Base-by-base conservation (phyloP, 805 yeast species). In the Candida lessepsii region DNA sequence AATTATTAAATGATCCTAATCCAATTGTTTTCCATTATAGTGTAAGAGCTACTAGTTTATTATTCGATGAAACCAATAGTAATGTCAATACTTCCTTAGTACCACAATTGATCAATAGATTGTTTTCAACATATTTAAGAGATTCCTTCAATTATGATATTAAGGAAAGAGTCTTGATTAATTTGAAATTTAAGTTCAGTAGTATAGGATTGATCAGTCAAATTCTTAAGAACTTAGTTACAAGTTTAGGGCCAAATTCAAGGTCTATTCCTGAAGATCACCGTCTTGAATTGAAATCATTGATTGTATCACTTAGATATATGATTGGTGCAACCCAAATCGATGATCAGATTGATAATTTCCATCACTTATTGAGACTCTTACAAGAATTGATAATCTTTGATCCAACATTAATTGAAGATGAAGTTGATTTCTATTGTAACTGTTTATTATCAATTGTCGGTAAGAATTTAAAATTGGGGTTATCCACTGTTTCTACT, bases 11-110 rank as follows among this genome's bases (percentile, higher is more conserved):
- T 15, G 98, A 91, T 58, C 90, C 96, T 0, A 91, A 90, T 55
- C 96, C 96, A 0, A 65, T 78, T 1, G 89, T 93, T 13, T 90
- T 86, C 55, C 73, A 77, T 40, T 83, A 89, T 72, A 71, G 91
- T 1, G 57, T 89, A 49, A 75, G 74, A 34, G 75, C 93, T 0
- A 56, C 84, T 30, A 60, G 75, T 2, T 61, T 74, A 1, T 57
- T 85, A 9, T 65, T 89, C 21, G 79, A 77, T 27, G 76, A 74
- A 24, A 18, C 17, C 10, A 16, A 11, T 13, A 37, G 17, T 19
- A 46, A 76, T 8, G 70, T 76, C 17, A 76, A 72, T 40, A 46
- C 55, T 5, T 61, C 41, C 1, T 47, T 46, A 34, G 69, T 81
- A 1, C 57, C 75, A 2, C 66, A 66, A 13, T 52, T 81, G 0